Evolutionary conservation across 2,329 filamentous ascomycete species (phyloP), one percentile per base, ranked within the genome.

Genomic region (Metarhizium anisopliae): DNA sequence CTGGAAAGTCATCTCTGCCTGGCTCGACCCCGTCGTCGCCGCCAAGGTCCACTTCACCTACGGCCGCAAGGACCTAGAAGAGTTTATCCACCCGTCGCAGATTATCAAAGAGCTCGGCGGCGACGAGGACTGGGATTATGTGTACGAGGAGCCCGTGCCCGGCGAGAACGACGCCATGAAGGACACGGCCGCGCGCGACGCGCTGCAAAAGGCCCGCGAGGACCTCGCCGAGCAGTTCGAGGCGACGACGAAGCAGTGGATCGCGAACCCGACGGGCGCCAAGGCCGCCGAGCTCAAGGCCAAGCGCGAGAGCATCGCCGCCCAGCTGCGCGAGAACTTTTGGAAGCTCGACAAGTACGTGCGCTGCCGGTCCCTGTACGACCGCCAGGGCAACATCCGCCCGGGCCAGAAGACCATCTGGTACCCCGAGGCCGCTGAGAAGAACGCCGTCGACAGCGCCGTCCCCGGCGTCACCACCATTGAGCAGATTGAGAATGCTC

Each of bases 11-110:
- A 89, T 90, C 69, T 83, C 81, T 60, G 84, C 84, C 64, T 90
- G 86, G 86, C 78, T 90, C 36, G 86, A 90, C 66, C 87, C 87
- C 10, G 85, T 90, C 6, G 85, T 90, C 30, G 86, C 86, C 4
- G 73, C 78, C 55, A 90, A 90, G 71, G 81, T 90, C 14, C 80
- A 89, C 64, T 88, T 89, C 67, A 85, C 82, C 29, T 83, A 79
- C 57, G 82, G 77, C 52, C 71, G 78, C 20, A 74, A 83, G 38
- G 86, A 88, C 32, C 72, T 90, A 14, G 74, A 80, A 58, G 70
- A 77, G 38, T 89, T 81, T 63, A 83, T 90, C 13, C 71, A 72
- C 38, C 81, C 81, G 52, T 83, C 87, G 55, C 76, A 81, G 54
- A 82, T 78, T 59, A 84, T 86, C 56, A 76, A 87, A 35, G 58